These are phyloP conservation scores for Venustampulla echinocandica DNA, from an alignment of 495 filamentous ascomycete genomes.

Conservation along the genomic window DNA sequence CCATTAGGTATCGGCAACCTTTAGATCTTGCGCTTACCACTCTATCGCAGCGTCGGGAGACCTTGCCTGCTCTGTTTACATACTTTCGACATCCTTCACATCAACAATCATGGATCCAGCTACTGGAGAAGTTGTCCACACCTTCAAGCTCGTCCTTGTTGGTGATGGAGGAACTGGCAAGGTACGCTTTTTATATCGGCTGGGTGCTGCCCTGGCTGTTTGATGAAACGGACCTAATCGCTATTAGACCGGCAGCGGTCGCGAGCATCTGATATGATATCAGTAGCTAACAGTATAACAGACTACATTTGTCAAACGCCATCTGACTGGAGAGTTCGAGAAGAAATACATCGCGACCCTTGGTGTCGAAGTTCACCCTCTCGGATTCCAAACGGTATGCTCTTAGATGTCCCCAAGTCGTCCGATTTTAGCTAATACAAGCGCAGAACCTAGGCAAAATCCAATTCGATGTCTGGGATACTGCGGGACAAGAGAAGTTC, in stretches of 20 bases:
- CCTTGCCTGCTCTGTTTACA: constrained; percentile 30
- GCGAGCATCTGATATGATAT: constrained; percentile 7
- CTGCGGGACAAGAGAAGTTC: constrained; percentile 99
- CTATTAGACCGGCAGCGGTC: constrained; percentile 5
- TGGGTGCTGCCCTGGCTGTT: constrained; percentile 1
- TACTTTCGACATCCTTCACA: constrained; percentile 26
- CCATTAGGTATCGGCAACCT: neutral
- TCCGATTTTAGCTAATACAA: constrained; percentile 30
- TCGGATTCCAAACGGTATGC: constrained; percentile 87
- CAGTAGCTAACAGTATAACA: constrained; percentile 32
- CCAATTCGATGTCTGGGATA: constrained; percentile 99
- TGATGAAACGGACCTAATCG: neutral
- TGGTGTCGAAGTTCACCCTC: constrained; percentile 97
- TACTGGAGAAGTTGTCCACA: constrained; percentile 38
- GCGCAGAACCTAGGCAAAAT: constrained; percentile 84
- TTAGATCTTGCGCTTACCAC: constrained; percentile 14
- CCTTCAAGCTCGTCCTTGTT: constrained; percentile 99
- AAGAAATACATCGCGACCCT: constrained; percentile 99
- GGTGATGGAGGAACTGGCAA: constrained; percentile 99
- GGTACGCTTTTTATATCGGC: constrained; percentile 45
- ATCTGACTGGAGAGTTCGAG: constrained; percentile 99
- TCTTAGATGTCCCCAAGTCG: constrained; percentile 9
- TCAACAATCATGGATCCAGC: constrained; percentile 50
- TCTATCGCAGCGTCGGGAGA: constrained; percentile 20
- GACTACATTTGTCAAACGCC: constrained; percentile 99